Base-by-base conservation (phyloP, 2,329 filamentous ascomycete genomes). In the Daldinia sp. region DNA sequence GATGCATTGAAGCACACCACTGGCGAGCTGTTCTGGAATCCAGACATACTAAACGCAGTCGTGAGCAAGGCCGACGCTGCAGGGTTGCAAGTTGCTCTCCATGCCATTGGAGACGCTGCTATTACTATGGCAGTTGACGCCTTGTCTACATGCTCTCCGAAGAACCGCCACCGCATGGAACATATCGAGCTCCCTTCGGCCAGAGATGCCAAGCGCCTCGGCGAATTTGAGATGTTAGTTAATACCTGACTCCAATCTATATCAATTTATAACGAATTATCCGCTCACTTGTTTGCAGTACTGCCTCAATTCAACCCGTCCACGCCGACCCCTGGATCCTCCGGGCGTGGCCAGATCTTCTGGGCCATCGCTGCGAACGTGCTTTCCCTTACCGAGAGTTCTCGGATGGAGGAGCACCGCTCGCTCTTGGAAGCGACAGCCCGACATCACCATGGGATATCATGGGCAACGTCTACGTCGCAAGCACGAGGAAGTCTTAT, bases 341-440 rank as follows among this genome's bases (percentile, higher is more conserved):
- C 2, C 77, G 80, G 21, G 85, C 84, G 0, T 89, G 87, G 83
- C 83, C 84, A 0, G 75, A 77, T n/a, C 79, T 89, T 11, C 73
- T 89, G 1, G 85, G 84, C 7, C 71, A 81, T 15, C 77, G 85
- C 0, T 83, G 86, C 74, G 77, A 77, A 47, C 78, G 85, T 10
- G 85, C 84, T 1, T 89, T 89, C 67, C 83, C 87, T 0, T 89
- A 89, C 71, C 79, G 81, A 30, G 85, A 88, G 48, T 86, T 88
- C 63, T 77, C 79, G 0, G 82, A 85, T 41, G 77, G 78, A 0
- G 85, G 85, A 1, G 84, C 86, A 0, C 71, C 77, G 1, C 72
- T 89, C 0, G 85, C 86, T 0, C 78, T 89, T 9, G 87, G 87
- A 0, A 84, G 81, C 2, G 87, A 89, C 66, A 80, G 84, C 0